Conservation (phyloP, 495 filamentous ascomycete species). For the Rostrohypoxylon terebratum region DNA sequence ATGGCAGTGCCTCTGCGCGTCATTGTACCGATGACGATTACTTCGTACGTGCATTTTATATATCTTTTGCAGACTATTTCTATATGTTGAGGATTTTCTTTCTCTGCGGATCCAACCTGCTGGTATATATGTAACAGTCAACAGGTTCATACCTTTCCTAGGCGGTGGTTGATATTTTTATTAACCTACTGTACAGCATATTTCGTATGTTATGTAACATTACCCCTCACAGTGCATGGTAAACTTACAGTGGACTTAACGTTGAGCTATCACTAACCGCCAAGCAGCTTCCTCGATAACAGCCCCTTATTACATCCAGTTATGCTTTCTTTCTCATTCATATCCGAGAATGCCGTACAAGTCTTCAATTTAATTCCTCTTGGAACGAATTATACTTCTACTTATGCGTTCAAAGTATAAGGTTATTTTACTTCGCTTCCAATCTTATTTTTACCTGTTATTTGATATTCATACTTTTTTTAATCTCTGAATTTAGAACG, state of each 20-base stretch:
- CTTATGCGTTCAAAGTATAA: neutral
- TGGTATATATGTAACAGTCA: no score
- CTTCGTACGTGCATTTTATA: no score
- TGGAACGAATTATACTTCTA: neutral
- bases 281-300: constrained; percentile 29
- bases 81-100: no score
- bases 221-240: neutral
- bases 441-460: constrained; percentile 9
- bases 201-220: no score
- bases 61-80: no score
- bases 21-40: no score
- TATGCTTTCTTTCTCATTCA: neutral
- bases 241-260: neutral
- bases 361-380: constrained; percentile 16
- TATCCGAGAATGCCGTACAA: constrained; percentile 33
- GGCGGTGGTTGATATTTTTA: no score
- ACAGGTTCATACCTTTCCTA: no score
- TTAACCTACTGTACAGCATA: no score
- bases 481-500: constrained; percentile 5
- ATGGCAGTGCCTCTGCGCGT: no score
- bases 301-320: constrained; percentile 31
- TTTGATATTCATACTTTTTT: neutral
- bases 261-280: constrained; percentile 17
- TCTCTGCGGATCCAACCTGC: no score
- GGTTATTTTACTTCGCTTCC: neutral